Evolutionary conservation across 202 grass and related monocot species (phyloP).

Genomic region (Bolboschoenoplectus hybrid): DNA sequence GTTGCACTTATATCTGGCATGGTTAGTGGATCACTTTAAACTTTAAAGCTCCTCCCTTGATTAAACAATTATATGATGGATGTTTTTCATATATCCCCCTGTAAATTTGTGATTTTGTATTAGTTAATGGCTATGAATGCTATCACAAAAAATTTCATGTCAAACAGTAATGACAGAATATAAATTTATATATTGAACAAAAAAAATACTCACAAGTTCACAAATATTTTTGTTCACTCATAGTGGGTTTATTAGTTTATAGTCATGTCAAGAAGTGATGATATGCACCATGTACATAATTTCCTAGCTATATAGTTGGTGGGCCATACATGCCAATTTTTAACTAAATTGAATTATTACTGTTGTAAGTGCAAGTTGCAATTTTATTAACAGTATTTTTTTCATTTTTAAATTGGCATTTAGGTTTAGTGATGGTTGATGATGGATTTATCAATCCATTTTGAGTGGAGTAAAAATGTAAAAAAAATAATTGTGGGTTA

Average conservation of each 20-base stretch:
- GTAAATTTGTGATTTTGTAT: too few relatives aligned
- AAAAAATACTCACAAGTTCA: too few relatives aligned
- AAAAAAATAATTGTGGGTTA: neutral
- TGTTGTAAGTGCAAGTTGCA: neutral
- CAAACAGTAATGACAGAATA: too few relatives aligned
- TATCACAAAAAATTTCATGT: too few relatives aligned
- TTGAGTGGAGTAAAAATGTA: neutral
- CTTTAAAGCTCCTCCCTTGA: neutral
- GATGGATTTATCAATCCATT: neutral
- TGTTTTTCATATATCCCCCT: too few relatives aligned
- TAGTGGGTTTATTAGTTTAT: too few relatives aligned
- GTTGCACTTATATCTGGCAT: neutral
- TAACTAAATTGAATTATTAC: neutral
- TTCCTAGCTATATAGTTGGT: neutral
- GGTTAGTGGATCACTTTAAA: constrained; percentile 10
- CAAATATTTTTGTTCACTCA: too few relatives aligned
- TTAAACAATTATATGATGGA: neutral
- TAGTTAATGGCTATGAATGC: too few relatives aligned
- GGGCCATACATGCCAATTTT: neutral
- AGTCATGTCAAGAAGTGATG: neutral
- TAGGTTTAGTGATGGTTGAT: neutral
- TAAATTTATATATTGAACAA: too few relatives aligned
- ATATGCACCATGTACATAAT: neutral
- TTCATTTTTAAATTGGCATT: neutral
- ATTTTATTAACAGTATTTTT: neutral